phyloP scores from a whole-genome alignment of 1,139 yeast species.

The Taphrina flavorubra region DNA sequence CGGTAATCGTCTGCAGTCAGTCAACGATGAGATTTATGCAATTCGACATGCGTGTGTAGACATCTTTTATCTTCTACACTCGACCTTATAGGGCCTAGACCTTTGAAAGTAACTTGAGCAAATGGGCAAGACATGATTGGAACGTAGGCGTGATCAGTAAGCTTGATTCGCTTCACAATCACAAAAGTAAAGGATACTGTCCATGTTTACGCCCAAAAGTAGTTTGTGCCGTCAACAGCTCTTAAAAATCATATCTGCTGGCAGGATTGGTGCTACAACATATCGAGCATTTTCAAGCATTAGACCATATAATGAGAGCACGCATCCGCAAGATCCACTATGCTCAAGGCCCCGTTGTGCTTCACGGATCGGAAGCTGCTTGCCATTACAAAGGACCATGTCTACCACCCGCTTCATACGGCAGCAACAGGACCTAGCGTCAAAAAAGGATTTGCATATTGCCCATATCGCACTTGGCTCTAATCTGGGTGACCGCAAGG shows the following conservation, averaged over 20 bases:
- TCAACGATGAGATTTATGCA: too few species aligned
- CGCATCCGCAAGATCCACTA: not conserved
- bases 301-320: not conserved
- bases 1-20: too few species aligned
- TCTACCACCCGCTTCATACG: not conserved
- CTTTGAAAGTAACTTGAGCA: too few species aligned
- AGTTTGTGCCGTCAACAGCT: not conserved
- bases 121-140: too few species aligned
- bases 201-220: not conserved
- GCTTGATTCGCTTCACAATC: not conserved
- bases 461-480: conserved; percentile 90
- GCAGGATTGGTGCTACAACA: too few species aligned
- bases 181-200: not conserved
- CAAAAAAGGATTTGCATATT: conserved; percentile 14
- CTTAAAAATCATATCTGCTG: not conserved
- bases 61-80: too few species aligned
- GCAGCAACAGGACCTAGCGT: not conserved
- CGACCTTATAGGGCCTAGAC: too few species aligned
- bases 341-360: not conserved
- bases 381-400: not conserved
- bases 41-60: too few species aligned
- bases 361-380: not conserved
- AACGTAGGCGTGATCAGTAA: not conserved
- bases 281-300: too few species aligned
- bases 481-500: conserved; percentile 74